phyloP scores from a whole-genome alignment of 495 filamentous ascomycete species.

The Xylaria flabelliformis region DNA sequence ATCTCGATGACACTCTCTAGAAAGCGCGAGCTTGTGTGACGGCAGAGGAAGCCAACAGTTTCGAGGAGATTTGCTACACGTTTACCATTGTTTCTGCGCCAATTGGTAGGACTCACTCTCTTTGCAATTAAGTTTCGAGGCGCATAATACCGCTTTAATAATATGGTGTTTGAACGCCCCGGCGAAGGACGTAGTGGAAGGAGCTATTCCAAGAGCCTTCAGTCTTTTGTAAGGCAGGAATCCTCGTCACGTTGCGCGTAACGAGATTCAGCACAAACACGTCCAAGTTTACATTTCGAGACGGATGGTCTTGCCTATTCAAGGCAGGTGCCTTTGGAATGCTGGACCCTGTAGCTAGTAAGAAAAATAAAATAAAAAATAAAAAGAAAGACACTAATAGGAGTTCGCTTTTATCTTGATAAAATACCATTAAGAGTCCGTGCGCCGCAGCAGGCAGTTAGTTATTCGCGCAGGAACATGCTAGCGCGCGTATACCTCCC shows the following conservation, averaged over 20 bases:
- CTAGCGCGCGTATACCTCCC: neutral
- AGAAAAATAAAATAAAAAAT: neutral
- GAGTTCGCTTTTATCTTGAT: constrained; percentile 10
- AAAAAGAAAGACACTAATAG: neutral
- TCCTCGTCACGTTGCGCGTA: neutral
- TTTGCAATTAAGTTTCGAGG: neutral
- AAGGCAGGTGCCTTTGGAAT: neutral
- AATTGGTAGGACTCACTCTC: neutral
- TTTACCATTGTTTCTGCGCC: neutral
- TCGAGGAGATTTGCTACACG: neutral
- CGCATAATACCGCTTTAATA: neutral
- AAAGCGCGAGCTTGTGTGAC: neutral
- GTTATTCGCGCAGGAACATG: neutral
- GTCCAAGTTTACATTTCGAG: neutral
- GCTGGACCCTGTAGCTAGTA: neutral
- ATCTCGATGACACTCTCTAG: neutral
- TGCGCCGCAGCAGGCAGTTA: constrained; percentile 12
- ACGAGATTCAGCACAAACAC: neutral
- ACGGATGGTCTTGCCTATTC: constrained; percentile 15
- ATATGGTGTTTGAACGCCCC: neutral
- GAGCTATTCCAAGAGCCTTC: neutral
- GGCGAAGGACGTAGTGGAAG: neutral
- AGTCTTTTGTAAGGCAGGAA: neutral
- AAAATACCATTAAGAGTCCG: neutral
- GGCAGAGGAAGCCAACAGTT: constrained; percentile 7